These are phyloP conservation scores for Cylindrotheca fusiformis DNA, from an alignment of 108 stramenopile species.

Conservation along the genomic window DNA sequence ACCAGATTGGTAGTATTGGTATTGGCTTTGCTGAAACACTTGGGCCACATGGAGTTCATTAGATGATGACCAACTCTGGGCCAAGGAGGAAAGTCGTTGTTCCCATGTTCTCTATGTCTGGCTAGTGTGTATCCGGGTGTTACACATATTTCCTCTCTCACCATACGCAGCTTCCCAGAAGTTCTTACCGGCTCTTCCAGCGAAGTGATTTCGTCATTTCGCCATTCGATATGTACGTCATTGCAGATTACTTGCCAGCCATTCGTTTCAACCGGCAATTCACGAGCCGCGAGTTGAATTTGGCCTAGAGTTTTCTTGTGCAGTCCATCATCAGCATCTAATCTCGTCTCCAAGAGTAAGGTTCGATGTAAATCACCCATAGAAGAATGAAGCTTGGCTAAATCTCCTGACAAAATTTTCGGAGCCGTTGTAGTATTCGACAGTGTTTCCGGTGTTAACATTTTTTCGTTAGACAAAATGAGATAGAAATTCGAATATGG, in stretches of 20 bases:
- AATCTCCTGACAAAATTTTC: slow-evolving; percentile 32
- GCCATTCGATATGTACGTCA: slow-evolving; percentile 42
- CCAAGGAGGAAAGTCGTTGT: slow-evolving; percentile 29
- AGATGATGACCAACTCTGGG: slow-evolving; percentile 28
- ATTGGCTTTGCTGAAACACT: slow-evolving; percentile 17
- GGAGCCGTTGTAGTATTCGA: background rate
- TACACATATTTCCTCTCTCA: slow-evolving; percentile 38
- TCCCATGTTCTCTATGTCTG: slow-evolving; percentile 14
- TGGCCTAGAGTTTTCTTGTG: slow-evolving; percentile 16
- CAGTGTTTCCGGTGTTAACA: slow-evolving; percentile 13
- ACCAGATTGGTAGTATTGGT: background rate
- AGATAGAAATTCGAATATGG: slow-evolving; percentile 43
- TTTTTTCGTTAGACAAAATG: slow-evolving; percentile 42
- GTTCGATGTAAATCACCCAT: slow-evolving; percentile 27
- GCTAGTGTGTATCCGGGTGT: slow-evolving; percentile 69
- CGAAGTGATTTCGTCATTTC: slow-evolving; percentile 18
- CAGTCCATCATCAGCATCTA: slow-evolving; percentile 80
- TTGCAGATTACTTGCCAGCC: slow-evolving; percentile 42
- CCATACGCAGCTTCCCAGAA: slow-evolving; percentile 25
- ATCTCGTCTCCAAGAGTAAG: slow-evolving; percentile 58
- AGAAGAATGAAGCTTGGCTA: slow-evolving; percentile 19
- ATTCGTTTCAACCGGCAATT: slow-evolving; percentile 17
- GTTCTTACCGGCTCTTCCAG: slow-evolving; percentile 4
- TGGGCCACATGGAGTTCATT: slow-evolving; percentile 26
- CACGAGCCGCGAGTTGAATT: slow-evolving; percentile 20